Percentiles rank a stretch among this genome's conserved stretches.
Conservation (phyloP, 1,284 basidiomycete genomes). For the Schizophyllum amplum region DNA sequence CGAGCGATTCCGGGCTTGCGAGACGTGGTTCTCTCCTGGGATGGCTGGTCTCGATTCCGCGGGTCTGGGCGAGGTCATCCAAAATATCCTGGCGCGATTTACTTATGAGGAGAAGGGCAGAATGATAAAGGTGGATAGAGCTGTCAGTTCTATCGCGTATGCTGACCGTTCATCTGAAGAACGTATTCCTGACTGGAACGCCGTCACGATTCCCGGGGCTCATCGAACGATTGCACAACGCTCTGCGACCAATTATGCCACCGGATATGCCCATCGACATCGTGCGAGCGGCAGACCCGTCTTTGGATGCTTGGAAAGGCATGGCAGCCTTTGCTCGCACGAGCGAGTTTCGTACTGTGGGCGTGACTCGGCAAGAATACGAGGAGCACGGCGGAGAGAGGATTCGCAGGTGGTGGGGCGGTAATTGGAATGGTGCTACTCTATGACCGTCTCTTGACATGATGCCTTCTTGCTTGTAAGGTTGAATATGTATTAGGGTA, state of each 20-base stretch:
- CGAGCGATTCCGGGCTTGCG: conserved; percentile 91
- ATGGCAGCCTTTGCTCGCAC: conserved; percentile 80
- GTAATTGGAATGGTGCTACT: conserved; percentile 61
- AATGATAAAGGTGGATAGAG: conserved; percentile 50
- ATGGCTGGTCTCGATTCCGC: conserved; percentile 96
- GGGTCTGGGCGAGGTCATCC: conserved; percentile 85
- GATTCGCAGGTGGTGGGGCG: conserved; percentile 74
- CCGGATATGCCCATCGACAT: conserved; percentile 68
- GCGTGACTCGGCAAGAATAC: conserved; percentile 75
- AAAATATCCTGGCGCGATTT: conserved; percentile 82
- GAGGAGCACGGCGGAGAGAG: conserved; percentile 88
- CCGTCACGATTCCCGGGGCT: conserved; percentile 75
- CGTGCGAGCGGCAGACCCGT: conserved; percentile 54
- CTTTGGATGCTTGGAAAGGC: conserved; percentile 84
- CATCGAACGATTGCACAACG: conserved; percentile 55
- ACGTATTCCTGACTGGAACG: conserved; percentile 87
- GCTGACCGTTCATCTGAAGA: conserved; percentile 34
- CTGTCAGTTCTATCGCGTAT: conserved; percentile 4
- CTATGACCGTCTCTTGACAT: not conserved
- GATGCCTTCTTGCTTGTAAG: not conserved
- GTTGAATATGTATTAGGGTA: not conserved
- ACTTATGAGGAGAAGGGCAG: conserved; percentile 53
- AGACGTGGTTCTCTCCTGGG: conserved; percentile 87
- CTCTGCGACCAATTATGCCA: conserved; percentile 74
- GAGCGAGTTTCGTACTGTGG: conserved; percentile 46